Evolutionary conservation across 805 yeast species (phyloP), one percentile per base, ranked within the genome.

Genomic region (Cyberlindnera mississippiensis): DNA sequence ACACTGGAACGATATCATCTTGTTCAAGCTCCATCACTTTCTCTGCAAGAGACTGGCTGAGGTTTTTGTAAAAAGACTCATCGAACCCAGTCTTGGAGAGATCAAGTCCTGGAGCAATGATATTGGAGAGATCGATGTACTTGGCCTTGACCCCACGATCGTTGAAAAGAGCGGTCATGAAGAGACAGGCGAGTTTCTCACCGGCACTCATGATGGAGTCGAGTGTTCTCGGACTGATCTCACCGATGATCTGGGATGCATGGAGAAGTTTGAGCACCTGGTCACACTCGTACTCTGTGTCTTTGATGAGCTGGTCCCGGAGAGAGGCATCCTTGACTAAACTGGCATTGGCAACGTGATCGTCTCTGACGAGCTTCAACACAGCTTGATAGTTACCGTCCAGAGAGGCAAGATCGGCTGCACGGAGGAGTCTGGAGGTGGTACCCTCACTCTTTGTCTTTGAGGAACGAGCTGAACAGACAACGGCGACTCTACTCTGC

Each of bases 381-480:
- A 85, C 66, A 13, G 71, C 55, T 37, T 66, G 64, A 59, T 75
- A 88, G 48, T 80, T 82, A 12, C 71, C 71, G 48, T 78, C 79
- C 42, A 78, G 73, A 1, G 80, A 65, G 1, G 91, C 87, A 32
- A 76, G 57, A 44, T 90, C 96, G 14, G 96, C 91, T n/a, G 97
- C 86, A 33, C 73, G 65, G 31, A 93, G 64, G 18, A 93, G 71
- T 50, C 98, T 68, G 3, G 95, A 84, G 5, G 99, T 93, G 34
- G 99, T 93, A 38, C 99, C 99, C 62, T 91, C 96, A 17, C 87
- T 79, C 60, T 93, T 93, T 30, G 96, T 84, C 48, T 85, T 75
- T 1, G 96, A 80, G 12, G 96, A 87, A 51, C 99, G 76, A 3
- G 99, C 99, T 27, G 95, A 85, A 63, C 99, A 93, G 3, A 93